A percentile compares a stretch with the other conserved stretches of the same genome.
Conservation (phyloP, 2,329 filamentous ascomycete genomes). For the Orbilia ellipsospora region DNA sequence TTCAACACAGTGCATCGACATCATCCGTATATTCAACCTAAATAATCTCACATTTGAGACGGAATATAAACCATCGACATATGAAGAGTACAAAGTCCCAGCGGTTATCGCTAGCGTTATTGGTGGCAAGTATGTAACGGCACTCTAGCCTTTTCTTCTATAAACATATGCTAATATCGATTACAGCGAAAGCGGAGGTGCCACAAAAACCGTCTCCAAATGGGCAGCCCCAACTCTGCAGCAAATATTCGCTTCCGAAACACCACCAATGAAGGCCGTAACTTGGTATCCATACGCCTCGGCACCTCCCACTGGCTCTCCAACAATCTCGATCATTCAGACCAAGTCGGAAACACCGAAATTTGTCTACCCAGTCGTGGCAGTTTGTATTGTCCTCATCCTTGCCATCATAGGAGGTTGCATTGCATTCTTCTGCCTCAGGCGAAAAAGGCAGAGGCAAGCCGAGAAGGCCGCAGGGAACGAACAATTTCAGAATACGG, state of each 20-base stretch:
- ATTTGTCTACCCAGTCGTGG: constrained; percentile 50
- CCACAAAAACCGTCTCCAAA: constrained; percentile 51
- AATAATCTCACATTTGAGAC: constrained; percentile 57
- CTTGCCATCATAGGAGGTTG: constrained; percentile 44
- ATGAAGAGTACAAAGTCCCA: constrained; percentile 58
- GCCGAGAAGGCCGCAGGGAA: constrained; percentile 43
- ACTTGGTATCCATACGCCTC: constrained; percentile 51
- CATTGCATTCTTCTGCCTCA: constrained; percentile 51
- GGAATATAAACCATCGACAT: constrained; percentile 56
- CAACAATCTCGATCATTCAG: constrained; percentile 29
- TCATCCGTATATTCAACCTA: constrained; percentile 60
- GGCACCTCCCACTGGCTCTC: constrained; percentile 19
- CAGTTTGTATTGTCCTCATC: constrained; percentile 43
- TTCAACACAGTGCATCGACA: constrained; percentile 54
- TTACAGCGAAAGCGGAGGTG: constrained; percentile 53
- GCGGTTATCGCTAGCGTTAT: constrained; percentile 55
- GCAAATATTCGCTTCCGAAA: constrained; percentile 50
- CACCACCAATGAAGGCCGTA: constrained; percentile 28
- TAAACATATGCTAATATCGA: constrained; percentile 1
- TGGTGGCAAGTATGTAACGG: constrained; percentile 57
- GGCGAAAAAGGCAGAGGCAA: constrained; percentile 32
- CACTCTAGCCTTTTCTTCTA: neutral
- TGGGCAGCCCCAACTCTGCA: constrained; percentile 55
- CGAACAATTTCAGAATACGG: constrained; percentile 48
- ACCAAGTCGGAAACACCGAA: constrained; percentile 49